These are phyloP conservation scores for Mycena floridula DNA, from an alignment of 768 basidiomycete genomes.

Conservation along the genomic window DNA sequence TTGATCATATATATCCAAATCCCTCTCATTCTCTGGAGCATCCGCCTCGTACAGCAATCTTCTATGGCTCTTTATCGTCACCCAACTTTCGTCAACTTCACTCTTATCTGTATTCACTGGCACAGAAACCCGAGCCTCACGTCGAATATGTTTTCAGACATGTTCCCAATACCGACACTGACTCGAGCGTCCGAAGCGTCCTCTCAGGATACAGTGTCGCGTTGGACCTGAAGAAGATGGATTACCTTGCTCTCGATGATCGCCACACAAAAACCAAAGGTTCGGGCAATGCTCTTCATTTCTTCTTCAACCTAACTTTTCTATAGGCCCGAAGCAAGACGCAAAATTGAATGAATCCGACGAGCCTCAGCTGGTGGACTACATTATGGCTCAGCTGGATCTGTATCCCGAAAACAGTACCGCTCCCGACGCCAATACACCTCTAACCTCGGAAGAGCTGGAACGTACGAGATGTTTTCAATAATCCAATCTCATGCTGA, in stretches of 20 bases:
- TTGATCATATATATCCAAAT: slow-evolving; percentile 71
- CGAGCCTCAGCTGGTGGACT: slow-evolving; percentile 19
- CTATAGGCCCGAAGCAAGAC: slow-evolving; percentile 5
- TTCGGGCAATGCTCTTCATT: not conserved
- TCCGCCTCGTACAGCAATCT: slow-evolving; percentile 60
- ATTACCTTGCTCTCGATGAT: slow-evolving; percentile 93
- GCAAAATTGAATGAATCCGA: slow-evolving; percentile 17
- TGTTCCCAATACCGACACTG: slow-evolving; percentile 33
- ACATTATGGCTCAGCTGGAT: slow-evolving; percentile 32
- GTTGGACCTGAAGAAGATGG: slow-evolving; percentile 93
- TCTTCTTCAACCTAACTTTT: not conserved
- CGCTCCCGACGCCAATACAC: slow-evolving; percentile 32
- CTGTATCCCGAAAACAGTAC: slow-evolving; percentile 31
- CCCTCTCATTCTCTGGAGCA: slow-evolving; percentile 35
- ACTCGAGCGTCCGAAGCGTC: slow-evolving; percentile 28
- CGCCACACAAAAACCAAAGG: slow-evolving; percentile 34
- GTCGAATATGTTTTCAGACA: slow-evolving; percentile 78
- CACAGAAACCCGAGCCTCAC: slow-evolving; percentile 34
- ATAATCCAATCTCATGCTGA: too few species aligned
- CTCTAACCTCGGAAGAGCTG: slow-evolving; percentile 50
- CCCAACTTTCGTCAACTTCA: slow-evolving; percentile 70
- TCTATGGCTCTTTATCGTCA: slow-evolving; percentile 69
- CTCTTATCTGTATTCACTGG: slow-evolving; percentile 47
- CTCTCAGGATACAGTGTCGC: slow-evolving; percentile 90
- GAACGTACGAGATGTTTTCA: slow-evolving; percentile 29